phyloP scores from a whole-genome alignment of 2,329 filamentous ascomycete genomes.

The Aureobasidium sp. region DNA sequence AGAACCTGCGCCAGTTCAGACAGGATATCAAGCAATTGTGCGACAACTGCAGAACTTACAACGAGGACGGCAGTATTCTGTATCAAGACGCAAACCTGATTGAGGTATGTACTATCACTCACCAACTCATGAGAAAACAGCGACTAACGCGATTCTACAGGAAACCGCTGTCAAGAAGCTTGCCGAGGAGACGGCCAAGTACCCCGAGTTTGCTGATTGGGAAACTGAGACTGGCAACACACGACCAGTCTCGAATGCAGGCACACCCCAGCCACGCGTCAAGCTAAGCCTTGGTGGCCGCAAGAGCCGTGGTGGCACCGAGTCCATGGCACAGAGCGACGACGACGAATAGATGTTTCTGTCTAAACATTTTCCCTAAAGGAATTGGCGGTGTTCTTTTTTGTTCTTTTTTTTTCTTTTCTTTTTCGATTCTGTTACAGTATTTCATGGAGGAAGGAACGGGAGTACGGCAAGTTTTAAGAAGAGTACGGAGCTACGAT shows the following conservation, averaged over 20 bases:
- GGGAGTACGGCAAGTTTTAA: background rate
- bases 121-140: background rate
- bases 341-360: conserved; percentile 8
- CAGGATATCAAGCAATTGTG: conserved; percentile 79
- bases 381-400: background rate
- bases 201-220: conserved; percentile 50
- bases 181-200: conserved; percentile 44
- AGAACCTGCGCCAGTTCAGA: conserved; percentile 67
- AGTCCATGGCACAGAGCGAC: conserved; percentile 10
- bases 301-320: conserved; percentile 18
- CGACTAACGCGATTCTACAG: conserved; percentile 21
- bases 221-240: conserved; percentile 39
- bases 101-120: conserved; percentile 55
- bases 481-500: background rate
- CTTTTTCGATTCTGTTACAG: background rate
- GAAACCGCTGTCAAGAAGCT: conserved; percentile 45
- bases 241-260: conserved; percentile 44
- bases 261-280: conserved; percentile 56
- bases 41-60: conserved; percentile 88
- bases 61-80: conserved; percentile 87
- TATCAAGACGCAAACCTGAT: conserved; percentile 90
- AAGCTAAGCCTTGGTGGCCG: conserved; percentile 63
- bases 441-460: background rate
- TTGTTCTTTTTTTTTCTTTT: background rate
- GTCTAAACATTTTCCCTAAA: background rate